Conservation (phyloP, 2,329 filamentous ascomycete species). For the Neocucurbitaria cava region DNA sequence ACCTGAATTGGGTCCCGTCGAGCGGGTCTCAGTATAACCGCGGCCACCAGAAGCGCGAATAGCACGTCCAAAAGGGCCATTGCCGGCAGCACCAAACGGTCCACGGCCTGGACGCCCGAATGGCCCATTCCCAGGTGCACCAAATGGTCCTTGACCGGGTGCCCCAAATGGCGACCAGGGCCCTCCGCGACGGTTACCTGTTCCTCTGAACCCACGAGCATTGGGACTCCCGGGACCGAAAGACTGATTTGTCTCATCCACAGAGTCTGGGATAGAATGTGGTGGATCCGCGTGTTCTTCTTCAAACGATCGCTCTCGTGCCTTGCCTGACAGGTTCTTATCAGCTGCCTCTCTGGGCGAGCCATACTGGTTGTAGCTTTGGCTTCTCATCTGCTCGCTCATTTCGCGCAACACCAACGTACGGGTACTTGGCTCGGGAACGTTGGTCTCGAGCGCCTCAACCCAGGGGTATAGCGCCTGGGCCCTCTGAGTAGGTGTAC, state of each 20-base stretch:
- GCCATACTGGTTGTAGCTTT: background rate
- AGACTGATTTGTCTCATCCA: background rate
- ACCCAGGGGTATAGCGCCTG: constrained; percentile 39
- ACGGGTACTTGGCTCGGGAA: constrained; percentile 22
- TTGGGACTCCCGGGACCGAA: background rate
- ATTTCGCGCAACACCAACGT: constrained; percentile 24
- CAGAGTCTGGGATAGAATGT: constrained; percentile 30
- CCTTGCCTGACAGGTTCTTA: background rate
- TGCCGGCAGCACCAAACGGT: constrained; percentile 10
- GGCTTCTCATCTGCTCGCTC: constrained; percentile 14
- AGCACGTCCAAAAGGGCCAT: constrained; percentile 11
- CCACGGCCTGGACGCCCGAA: constrained; percentile 13
- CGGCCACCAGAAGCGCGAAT: constrained; percentile 10
- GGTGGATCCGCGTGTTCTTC: constrained; percentile 29
- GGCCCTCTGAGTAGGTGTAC: constrained; percentile 25
- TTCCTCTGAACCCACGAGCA: background rate
- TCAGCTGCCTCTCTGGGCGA: background rate
- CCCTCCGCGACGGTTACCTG: constrained; percentile 1
- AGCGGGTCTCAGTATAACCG: background rate
- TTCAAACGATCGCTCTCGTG: background rate
- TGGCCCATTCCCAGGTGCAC: constrained; percentile 13
- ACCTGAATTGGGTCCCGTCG: constrained; percentile 6
- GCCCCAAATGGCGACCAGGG: constrained; percentile 26
- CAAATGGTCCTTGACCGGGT: constrained; percentile 12
- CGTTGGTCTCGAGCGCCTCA: constrained; percentile 33